Evolutionary conservation across 2,329 filamentous ascomycete genomes (phyloP), one percentile per base, ranked within the genome.

Genomic region (Exophiala sideris): DNA sequence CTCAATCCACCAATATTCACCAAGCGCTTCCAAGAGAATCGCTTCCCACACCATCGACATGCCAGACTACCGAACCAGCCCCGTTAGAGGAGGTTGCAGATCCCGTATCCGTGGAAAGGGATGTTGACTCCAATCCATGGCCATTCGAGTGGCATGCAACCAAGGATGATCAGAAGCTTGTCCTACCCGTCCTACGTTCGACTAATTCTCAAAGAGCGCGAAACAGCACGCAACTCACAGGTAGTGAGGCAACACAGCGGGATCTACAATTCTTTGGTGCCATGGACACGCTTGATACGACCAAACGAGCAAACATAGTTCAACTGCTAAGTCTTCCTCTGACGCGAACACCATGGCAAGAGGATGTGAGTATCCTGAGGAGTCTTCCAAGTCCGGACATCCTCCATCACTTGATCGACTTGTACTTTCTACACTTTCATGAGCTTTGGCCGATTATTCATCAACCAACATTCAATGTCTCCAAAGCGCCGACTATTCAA

Each of bases 381-480:
- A 32, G 24, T 3, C 29, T 50, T 3, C 48, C 48, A 9, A 33
- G 39, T 7, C 38, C 48, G 2, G 39, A 50, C n/a, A 44, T 50
- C 18, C 48, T 50, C n/a, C 38, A 50, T 20, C 48, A 50, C 24
- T 50, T 50, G n/a, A 39, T 39, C 5, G 39, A 50, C n/a, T 9
- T 50, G 14, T 50, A 50, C 39, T 50, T 50, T 24, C 16, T 50
- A 11, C 48, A 50, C 42, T 50, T 50, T 24, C 48, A 50, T 34
- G 38, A 50, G 48, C 39, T 50, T 10, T 50, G 48, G 48, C 48
- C 48, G 9, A 50, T 50, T 8, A 50, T 50, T 14, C 48, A 50
- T 34, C 24, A 41, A 41, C 48, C 48, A 14, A 50, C 48, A 20
- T 50, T 50, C 21, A 42, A 50, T 16, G 33, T 50, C 29, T 50